A percentile compares a stretch with the other conserved stretches of the same genome.
Conservation (phyloP, 208 protist genomes). For the Wallacemonas sp. region DNA sequence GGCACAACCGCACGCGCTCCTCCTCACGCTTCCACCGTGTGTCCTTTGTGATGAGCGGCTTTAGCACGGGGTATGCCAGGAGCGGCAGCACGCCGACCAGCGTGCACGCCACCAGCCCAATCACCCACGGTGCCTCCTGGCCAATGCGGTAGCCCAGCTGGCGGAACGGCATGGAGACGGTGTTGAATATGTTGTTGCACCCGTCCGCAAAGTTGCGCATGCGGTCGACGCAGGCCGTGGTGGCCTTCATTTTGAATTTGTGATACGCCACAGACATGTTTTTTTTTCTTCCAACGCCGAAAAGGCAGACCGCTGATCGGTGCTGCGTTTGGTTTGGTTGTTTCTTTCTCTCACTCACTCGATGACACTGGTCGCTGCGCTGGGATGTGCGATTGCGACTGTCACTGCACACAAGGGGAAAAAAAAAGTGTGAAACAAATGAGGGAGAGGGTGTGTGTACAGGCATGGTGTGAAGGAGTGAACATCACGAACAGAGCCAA, state of each 20-base stretch:
- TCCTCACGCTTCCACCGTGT: slow-evolving; percentile 57
- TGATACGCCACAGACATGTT: slow-evolving; percentile 79
- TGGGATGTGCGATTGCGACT: too few relatives aligned
- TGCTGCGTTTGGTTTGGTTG: too few relatives aligned
- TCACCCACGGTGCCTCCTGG: slow-evolving; percentile 81
- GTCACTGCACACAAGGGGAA: too few relatives aligned
- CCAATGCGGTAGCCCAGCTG: slow-evolving; percentile 43
- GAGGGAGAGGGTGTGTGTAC: too few relatives aligned
- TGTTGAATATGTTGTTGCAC: slow-evolving; percentile 52
- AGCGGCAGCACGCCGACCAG: slow-evolving; percentile 54
- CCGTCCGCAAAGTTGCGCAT: slow-evolving; percentile 69
- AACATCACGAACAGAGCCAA: too few relatives aligned
- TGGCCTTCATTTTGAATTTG: slow-evolving; percentile 75
- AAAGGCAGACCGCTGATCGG: not conserved
- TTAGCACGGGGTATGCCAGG: slow-evolving; percentile 64
- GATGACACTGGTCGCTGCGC: too few relatives aligned
- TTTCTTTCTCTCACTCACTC: too few relatives aligned
- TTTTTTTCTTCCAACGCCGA: not conserved
- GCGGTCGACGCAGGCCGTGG: slow-evolving; percentile 49
- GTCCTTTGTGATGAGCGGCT: slow-evolving; percentile 58
- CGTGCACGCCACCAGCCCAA: slow-evolving; percentile 46
- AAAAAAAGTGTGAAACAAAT: too few relatives aligned
- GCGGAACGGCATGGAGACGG: slow-evolving; percentile 43
- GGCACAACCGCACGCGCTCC: slow-evolving; percentile 85
- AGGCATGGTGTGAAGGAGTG: too few relatives aligned